A percentile compares a stretch with the other conserved stretches of the same genome.
Evolutionary conservation across 805 yeast genomes (phyloP).

Genomic region (Candida schatavii): DNA sequence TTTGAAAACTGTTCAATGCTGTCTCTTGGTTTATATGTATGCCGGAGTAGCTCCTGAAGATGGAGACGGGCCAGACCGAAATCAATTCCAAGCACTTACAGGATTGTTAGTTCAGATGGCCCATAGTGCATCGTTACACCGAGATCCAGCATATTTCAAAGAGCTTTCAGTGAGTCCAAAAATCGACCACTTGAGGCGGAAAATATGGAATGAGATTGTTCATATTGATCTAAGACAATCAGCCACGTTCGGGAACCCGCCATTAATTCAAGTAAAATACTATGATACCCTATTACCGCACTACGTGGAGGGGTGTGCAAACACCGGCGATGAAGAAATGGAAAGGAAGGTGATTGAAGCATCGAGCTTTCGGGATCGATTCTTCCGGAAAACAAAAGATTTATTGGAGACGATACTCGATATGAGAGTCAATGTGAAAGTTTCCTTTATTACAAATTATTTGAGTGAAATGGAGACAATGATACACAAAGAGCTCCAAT

Average conservation of each 20-base stretch:
- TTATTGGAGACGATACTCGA: constrained; percentile 6
- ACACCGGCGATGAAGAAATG: constrained; percentile 3
- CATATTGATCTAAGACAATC: constrained; percentile 11
- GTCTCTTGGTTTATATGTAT: constrained; percentile 11
- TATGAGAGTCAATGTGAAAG: constrained; percentile 2
- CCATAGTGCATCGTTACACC: constrained; percentile 12
- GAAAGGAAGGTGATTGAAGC: constrained; percentile 3
- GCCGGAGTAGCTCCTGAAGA: constrained; percentile 15
- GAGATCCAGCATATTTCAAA: constrained; percentile 12
- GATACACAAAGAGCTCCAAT: not conserved
- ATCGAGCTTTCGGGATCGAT: not conserved
- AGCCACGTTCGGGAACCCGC: constrained; percentile 13
- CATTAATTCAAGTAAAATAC: constrained; percentile 6
- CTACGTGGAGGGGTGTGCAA: constrained; percentile 7
- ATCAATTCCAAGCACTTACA: constrained; percentile 13
- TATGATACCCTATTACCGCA: constrained; percentile 11
- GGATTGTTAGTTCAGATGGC: constrained; percentile 16
- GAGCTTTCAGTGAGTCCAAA: constrained; percentile 9
- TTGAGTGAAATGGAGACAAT: constrained; percentile 11
- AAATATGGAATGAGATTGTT: constrained; percentile 14
- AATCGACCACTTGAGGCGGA: constrained; percentile 12
- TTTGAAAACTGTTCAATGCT: constrained; percentile 12
- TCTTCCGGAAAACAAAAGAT: constrained; percentile 1
- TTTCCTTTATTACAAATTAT: constrained; percentile 7
- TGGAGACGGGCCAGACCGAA: constrained; percentile 16